phyloP scores from a whole-genome alignment of 1,139 yeast species.

The Kazachstania sp. region DNA sequence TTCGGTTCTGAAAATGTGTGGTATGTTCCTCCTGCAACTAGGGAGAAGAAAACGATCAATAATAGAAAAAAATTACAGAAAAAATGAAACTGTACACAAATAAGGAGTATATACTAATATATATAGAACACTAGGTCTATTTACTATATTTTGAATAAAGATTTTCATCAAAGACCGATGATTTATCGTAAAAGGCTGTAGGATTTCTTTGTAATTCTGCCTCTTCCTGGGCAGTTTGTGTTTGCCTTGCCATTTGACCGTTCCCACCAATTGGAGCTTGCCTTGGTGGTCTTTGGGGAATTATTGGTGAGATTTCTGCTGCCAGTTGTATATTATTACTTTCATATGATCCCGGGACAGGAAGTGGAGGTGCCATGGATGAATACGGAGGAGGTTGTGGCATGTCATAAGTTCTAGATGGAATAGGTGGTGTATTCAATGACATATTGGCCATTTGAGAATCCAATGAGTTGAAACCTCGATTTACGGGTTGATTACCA shows the following conservation, averaged over 20 bases:
- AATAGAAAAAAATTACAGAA: background rate
- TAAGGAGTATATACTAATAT: background rate
- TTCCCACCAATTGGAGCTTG: slow-evolving; percentile 10
- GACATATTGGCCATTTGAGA: slow-evolving; percentile 1
- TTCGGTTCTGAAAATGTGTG: slow-evolving; percentile 40
- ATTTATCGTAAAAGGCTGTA: slow-evolving; percentile 36
- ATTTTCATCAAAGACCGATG: slow-evolving; percentile 40
- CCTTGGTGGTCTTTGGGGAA: slow-evolving; percentile 20
- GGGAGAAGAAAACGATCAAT: background rate
- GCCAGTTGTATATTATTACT: slow-evolving; percentile 11
- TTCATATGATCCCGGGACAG: slow-evolving; percentile 1
- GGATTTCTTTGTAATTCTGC: slow-evolving; percentile 25
- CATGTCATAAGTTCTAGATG: slow-evolving; percentile 1
- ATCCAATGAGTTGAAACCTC: background rate
- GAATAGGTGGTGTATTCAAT: slow-evolving; percentile 4
- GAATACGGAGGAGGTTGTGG: slow-evolving; percentile 6
- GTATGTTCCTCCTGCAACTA: slow-evolving; percentile 14
- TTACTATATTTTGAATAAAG: slow-evolving; percentile 36
- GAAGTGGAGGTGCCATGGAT: slow-evolving; percentile 1
- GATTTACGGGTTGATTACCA: background rate
- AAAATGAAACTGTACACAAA: background rate
- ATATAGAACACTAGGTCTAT: background rate
- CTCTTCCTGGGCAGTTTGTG: slow-evolving; percentile 17
- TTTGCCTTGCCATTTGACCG: slow-evolving; percentile 8
- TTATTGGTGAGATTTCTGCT: slow-evolving; percentile 1